Conservation (phyloP, 2,329 filamentous ascomycete genomes). For the Cordyceps sp. region DNA sequence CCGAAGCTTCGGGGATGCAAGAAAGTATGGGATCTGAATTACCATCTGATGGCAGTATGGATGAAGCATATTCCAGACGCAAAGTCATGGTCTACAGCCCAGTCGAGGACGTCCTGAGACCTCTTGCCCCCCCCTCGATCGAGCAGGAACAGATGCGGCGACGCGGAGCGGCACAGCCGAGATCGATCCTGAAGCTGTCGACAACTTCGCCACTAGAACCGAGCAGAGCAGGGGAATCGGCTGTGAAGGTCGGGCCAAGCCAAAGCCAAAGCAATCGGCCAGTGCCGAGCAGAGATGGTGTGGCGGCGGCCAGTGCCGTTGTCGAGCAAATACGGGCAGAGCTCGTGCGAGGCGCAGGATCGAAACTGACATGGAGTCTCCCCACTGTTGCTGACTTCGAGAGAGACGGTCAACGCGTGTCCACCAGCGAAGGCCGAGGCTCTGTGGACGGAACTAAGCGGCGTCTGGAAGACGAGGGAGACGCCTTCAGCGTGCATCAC, state of each 20-base stretch:
- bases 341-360: constrained; percentile 5
- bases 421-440: neutral
- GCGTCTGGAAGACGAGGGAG: neutral
- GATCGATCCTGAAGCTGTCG: constrained; percentile 17
- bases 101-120: constrained; percentile 2
- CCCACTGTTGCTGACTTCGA: constrained; percentile 12
- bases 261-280: constrained; percentile 10
- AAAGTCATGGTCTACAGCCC: constrained; percentile 18
- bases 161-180: constrained; percentile 12
- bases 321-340: constrained; percentile 12
- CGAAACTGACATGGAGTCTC: constrained; percentile 4
- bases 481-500: neutral
- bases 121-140: constrained; percentile 13
- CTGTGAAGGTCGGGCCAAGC: constrained; percentile 2
- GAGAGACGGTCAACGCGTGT: constrained; percentile 3
- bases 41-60: neutral
- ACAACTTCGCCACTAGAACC: constrained; percentile 4
- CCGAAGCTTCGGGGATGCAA: neutral
- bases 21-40: neutral
- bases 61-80: constrained; percentile 6
- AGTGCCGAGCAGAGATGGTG: constrained; percentile 4
- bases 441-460: neutral
- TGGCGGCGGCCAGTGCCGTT: constrained; percentile 3
- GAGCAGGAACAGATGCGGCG: constrained; percentile 19
- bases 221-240: neutral